phyloP scores from a whole-genome alignment of 306 rosid species.

The Glycine soja region DNA sequence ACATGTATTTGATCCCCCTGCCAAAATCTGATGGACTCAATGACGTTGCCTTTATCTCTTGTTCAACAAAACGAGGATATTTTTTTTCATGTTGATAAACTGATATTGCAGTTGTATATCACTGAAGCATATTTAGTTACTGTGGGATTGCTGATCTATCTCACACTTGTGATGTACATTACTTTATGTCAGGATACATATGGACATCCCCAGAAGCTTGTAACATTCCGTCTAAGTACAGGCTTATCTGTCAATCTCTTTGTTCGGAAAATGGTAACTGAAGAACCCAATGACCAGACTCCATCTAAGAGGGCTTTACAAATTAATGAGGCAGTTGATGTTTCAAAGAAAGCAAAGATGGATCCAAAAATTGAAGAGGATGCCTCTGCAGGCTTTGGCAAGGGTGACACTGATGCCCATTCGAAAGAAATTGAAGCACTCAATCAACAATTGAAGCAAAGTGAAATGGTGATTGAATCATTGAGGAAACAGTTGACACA shows the following conservation, averaged over 20 bases:
- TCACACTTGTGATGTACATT: constrained; percentile 13
- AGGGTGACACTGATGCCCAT: constrained; percentile 43
- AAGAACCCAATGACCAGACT: constrained; percentile 22
- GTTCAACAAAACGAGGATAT: constrained; percentile 18
- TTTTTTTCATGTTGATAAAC: constrained; percentile 13
- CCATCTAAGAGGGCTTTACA: constrained; percentile 61
- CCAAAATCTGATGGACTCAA: not conserved
- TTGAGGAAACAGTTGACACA: constrained; percentile 51
- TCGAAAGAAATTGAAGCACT: constrained; percentile 54
- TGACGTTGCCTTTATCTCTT: not conserved
- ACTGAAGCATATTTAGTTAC: not conserved
- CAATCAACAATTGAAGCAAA: constrained; percentile 53
- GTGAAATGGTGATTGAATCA: constrained; percentile 55
- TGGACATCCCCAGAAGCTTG: constrained; percentile 71
- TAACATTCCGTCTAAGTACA: constrained; percentile 45
- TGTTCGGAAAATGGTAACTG: constrained; percentile 60
- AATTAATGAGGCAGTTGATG: constrained; percentile 48
- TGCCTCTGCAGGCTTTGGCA: constrained; percentile 19
- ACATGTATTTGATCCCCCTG: constrained; percentile 1
- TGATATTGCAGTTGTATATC: constrained; percentile 22
- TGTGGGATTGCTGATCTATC: constrained; percentile 18
- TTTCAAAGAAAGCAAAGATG: constrained; percentile 61
- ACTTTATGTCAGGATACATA: constrained; percentile 60
- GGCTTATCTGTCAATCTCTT: constrained; percentile 50
- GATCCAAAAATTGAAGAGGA: constrained; percentile 49